Evolutionary conservation across 2,329 filamentous ascomycete genomes (phyloP).

Genomic region (Microcyclospora tardicrescens): DNA sequence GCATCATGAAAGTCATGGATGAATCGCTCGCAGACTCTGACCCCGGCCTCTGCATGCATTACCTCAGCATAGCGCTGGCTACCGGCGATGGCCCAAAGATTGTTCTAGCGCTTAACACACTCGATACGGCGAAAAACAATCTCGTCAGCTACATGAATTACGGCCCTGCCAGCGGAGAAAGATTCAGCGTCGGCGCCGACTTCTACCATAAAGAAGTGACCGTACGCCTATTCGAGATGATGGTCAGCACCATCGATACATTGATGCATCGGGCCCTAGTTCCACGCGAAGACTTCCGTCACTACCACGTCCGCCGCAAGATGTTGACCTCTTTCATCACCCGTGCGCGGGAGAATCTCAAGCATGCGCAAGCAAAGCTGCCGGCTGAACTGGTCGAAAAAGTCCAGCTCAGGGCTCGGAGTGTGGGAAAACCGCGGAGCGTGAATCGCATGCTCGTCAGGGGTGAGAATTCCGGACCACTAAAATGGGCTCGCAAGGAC

Average conservation of each 20-base stretch:
- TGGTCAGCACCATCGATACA: slow-evolving; percentile 18
- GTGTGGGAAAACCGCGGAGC: no score
- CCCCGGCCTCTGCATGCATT: slow-evolving; percentile 38
- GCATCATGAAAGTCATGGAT: slow-evolving; percentile 50
- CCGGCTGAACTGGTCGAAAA: no score
- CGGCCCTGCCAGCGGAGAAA: slow-evolving; percentile 5
- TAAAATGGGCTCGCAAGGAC: no score
- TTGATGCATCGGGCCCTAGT: slow-evolving; percentile 13
- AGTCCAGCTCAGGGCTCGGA: no score
- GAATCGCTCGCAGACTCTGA: slow-evolving; percentile 35
- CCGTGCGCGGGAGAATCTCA: background rate
- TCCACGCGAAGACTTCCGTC: slow-evolving; percentile 5
- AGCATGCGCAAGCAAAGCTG: background rate
- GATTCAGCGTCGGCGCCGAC: slow-evolving; percentile 1
- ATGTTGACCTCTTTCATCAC: slow-evolving; percentile 11
- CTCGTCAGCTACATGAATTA: slow-evolving; percentile 11
- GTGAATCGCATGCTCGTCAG: no score
- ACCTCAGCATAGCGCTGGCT: slow-evolving; percentile 43
- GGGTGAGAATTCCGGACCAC: no score
- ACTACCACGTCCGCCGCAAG: slow-evolving; percentile 11
- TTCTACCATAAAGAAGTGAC: slow-evolving; percentile 6
- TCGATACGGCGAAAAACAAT: slow-evolving; percentile 13
- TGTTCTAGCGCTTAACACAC: slow-evolving; percentile 11
- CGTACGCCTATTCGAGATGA: slow-evolving; percentile 10
- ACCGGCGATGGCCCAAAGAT: slow-evolving; percentile 21